Base-by-base conservation (phyloP, 164 flowering plant species). In the Tetrastigma voinierianum region DNA sequence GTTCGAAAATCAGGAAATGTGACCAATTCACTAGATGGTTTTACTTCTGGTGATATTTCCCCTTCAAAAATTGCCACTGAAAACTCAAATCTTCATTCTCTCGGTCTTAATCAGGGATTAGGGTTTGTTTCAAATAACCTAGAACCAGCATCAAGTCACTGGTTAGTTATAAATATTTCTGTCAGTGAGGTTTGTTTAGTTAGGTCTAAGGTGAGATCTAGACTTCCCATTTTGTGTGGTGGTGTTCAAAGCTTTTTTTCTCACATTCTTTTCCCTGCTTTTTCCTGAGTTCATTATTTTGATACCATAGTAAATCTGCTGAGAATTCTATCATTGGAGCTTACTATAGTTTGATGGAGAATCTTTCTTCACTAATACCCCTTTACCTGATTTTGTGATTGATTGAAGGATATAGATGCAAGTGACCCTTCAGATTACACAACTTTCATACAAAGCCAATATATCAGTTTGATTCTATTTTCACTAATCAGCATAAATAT, bases 361-460 rank as follows among this genome's bases (percentile, higher is more conserved):
- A 32, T 32, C 40, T 32, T 32, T 32, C 40, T 32, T 32, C 40
- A 32, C 40, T 32, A 32, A 32, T 32, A 32, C 40, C 6, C 40
- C 24, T 5, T 57, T 54, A 10, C 57, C 25, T 44, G 5, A 9
- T 48, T 9, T 51, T 59, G 57, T 72, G 17, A 49, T 46, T 57
- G 62, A 13, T 23, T 79, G 77, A 68, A 93, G 97, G 91, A 84
- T 64, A 62, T 46, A 32, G 89, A 84, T 67, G 72, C 70, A 32
- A 66, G 45, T 47, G 82, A 72, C 45, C 47, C 74, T 56, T 63
- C 82, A 32, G 58, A 16, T 61, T 78, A 67, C 69, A 74, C 83
- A 32, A 86, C 91, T 46, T 57, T 94, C 20, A 57, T 90, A 54
- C 81, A 45, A 84, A 90, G 73, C 76, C 90, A 74, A 64, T 81